Percentiles rank a stretch among this genome's conserved stretches.
Evolutionary conservation across 129 eudicot species (phyloP).

Genomic region (Solidago caesia): DNA sequence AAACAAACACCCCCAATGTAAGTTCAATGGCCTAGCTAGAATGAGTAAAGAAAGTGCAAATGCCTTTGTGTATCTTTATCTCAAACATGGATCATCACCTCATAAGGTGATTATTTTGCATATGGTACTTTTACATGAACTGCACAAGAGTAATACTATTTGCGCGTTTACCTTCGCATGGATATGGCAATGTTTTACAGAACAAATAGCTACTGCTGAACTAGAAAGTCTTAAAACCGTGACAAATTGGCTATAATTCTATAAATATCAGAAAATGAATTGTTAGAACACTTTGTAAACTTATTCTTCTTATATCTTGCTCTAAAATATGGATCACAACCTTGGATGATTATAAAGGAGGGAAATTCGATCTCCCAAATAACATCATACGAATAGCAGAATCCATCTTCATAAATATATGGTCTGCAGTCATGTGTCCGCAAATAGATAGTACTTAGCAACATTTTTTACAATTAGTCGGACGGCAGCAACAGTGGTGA

Average conservation of each 20-base stretch:
- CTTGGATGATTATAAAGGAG: background rate
- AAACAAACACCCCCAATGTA: no score
- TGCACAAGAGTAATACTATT: background rate
- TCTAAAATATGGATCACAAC: background rate
- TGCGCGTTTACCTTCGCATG: background rate
- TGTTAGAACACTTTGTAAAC: background rate
- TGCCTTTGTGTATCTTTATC: no score
- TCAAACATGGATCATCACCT: no score
- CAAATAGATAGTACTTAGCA: slow-evolving; percentile 44
- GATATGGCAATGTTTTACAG: no score
- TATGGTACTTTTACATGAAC: background rate
- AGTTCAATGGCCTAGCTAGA: no score
- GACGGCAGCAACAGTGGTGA: slow-evolving; percentile 49
- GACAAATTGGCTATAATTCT: no score
- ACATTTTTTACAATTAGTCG: slow-evolving; percentile 45
- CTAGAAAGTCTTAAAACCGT: no score
- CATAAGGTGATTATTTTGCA: background rate
- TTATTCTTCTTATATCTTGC: background rate
- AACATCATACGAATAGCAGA: background rate
- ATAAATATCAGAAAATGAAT: background rate
- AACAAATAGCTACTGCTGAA: no score
- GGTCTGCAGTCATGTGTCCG: slow-evolving; percentile 37
- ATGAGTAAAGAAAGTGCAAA: no score
- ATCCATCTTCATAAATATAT: slow-evolving; percentile 7
- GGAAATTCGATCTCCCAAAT: background rate